Conservation (phyloP, 306 rosid species). For the Trichosanthes cucumerina region DNA sequence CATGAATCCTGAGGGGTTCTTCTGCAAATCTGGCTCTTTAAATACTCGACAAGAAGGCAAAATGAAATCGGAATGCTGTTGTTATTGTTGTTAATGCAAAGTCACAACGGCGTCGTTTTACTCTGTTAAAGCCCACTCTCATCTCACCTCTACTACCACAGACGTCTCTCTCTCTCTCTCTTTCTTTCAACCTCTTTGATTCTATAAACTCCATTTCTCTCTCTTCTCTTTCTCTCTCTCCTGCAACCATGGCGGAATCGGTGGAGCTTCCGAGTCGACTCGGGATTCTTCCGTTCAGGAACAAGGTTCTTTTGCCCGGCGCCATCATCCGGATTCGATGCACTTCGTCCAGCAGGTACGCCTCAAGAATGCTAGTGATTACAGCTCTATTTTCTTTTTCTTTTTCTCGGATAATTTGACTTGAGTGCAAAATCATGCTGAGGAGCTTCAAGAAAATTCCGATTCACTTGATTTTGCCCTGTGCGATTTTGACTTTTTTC, state of each 20-base stretch:
- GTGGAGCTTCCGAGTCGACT: constrained; percentile 87
- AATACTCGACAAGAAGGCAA: not conserved
- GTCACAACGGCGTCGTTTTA: not conserved
- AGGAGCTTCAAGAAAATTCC: not conserved
- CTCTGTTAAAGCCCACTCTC: not conserved
- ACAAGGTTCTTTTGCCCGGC: constrained; percentile 94
- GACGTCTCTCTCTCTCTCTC: not conserved
- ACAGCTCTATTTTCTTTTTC: not conserved
- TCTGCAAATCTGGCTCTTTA: not conserved
- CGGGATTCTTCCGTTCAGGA: constrained; percentile 93
- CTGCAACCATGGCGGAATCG: constrained; percentile 59
- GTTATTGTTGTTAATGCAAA: not conserved
- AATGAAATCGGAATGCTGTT: not conserved
- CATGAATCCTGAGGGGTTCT: not conserved
- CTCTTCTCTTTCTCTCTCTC: not conserved
- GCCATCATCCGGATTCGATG: constrained; percentile 96
- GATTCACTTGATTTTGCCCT: not conserved
- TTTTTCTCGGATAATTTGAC: not conserved
- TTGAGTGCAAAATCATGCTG: not conserved
- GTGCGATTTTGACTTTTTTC: not conserved
- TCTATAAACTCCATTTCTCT: not conserved
- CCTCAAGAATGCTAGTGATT: not conserved
- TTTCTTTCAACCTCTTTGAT: not conserved
- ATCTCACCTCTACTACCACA: not conserved
- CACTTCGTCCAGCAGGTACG: constrained; percentile 88